These are phyloP conservation scores for Groenewaldozyma sp. DNA, from an alignment of 1,139 yeast species.

Conservation along the genomic window DNA sequence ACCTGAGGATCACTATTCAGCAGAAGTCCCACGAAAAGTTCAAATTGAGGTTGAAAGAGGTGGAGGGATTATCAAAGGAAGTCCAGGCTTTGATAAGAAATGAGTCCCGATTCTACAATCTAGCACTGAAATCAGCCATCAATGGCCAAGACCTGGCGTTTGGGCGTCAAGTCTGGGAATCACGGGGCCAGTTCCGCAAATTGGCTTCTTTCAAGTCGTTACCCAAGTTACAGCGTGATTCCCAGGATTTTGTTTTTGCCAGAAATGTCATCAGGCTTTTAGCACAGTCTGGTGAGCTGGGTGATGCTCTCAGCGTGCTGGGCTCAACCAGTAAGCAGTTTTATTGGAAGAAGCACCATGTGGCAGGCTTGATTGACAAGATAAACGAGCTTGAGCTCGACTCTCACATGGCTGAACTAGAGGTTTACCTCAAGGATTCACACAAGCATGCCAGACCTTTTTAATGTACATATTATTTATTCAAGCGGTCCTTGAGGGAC, in stretches of 20 bases:
- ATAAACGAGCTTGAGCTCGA: constrained; percentile 33
- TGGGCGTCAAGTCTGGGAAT: constrained; percentile 64
- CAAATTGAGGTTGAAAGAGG: constrained; percentile 38
- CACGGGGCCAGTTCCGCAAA: constrained; percentile 65
- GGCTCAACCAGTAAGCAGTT: constrained; percentile 60
- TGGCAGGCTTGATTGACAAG: constrained; percentile 19
- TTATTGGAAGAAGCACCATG: constrained; percentile 45
- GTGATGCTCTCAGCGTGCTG: constrained; percentile 65
- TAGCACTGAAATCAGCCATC: constrained; percentile 60
- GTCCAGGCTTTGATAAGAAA: constrained; percentile 8
- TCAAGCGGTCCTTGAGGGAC: too few species aligned
- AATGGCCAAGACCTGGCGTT: constrained; percentile 43
- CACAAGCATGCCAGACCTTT: neutral
- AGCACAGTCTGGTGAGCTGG: constrained; percentile 42
- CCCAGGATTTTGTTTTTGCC: constrained; percentile 62
- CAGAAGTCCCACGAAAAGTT: constrained; percentile 44
- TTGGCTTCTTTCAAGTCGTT: constrained; percentile 39
- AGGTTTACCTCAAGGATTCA: neutral
- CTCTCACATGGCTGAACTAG: constrained; percentile 1
- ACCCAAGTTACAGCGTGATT: constrained; percentile 34
- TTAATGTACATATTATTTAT: too few species aligned
- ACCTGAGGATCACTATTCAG: constrained; percentile 45
- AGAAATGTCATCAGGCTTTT: constrained; percentile 49
- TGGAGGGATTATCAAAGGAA: constrained; percentile 36
- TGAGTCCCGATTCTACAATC: constrained; percentile 44